Evolutionary conservation across 257 asterid genomes (phyloP).

Genomic region (Nicotiana undulata): DNA sequence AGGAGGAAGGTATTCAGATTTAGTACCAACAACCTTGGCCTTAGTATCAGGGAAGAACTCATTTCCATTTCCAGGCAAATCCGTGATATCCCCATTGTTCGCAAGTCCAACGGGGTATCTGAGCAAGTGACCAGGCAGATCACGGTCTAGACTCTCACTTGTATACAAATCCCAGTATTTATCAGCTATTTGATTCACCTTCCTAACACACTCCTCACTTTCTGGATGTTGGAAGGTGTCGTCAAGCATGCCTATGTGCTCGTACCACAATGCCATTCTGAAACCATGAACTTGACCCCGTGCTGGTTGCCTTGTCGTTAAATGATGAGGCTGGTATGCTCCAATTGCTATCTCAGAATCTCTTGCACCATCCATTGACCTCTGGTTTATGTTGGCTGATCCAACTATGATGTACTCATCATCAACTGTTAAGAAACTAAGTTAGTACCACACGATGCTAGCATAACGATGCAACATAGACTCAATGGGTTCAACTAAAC

Average conservation of each 20-base stretch:
- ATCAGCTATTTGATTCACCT: conserved; percentile 53
- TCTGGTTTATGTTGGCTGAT: conserved; percentile 89
- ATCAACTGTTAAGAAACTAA: conserved; percentile 46
- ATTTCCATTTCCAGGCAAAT: conserved; percentile 53
- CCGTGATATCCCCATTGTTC: conserved; percentile 43
- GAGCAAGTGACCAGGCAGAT: conserved; percentile 71
- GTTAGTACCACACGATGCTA: background rate
- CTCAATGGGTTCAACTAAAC: background rate
- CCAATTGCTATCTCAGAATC: conserved; percentile 92
- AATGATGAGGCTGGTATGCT: conserved; percentile 70
- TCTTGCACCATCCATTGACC: conserved; percentile 90
- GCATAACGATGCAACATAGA: background rate
- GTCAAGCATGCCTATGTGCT: conserved; percentile 83
- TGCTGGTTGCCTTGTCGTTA: conserved; percentile 47
- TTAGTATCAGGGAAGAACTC: conserved; percentile 73
- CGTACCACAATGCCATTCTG: conserved; percentile 84
- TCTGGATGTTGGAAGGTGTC: conserved; percentile 57
- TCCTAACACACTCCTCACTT: conserved; percentile 37
- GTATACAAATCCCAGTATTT: conserved; percentile 67
- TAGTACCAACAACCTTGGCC: conserved; percentile 58
- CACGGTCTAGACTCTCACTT: conserved; percentile 36
- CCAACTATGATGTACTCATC: conserved; percentile 87
- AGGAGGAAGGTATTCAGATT: conserved; percentile 67
- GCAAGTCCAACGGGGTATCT: conserved; percentile 55
- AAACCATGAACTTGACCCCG: conserved; percentile 86